Conservation (phyloP, 768 basidiomycete genomes). For the Leccinum disarticulatum region DNA sequence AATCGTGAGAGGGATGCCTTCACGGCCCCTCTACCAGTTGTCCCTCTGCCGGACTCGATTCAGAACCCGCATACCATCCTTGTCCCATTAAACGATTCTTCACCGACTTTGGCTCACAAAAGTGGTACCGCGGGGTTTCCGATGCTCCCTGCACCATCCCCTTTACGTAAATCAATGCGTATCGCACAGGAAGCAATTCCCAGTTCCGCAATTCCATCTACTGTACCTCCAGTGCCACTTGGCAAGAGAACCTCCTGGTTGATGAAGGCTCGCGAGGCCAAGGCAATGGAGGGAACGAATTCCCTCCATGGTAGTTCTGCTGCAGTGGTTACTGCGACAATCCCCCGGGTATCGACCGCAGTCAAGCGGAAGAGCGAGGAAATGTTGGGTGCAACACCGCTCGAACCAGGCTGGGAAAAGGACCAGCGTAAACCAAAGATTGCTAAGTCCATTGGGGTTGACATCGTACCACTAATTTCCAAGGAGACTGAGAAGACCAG, state of each 20-base stretch:
- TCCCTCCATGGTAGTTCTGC: conserved; percentile 27
- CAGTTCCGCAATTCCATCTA: conserved; percentile 34
- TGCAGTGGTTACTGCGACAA: neutral
- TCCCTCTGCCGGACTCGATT: conserved; percentile 12
- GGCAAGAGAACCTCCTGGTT: conserved; percentile 82
- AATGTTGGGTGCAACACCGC: conserved; percentile 27
- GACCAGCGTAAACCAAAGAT: conserved; percentile 50
- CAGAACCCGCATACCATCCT: conserved; percentile 20
- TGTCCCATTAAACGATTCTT: conserved; percentile 38
- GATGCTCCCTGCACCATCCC: conserved; percentile 64
- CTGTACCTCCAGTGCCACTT: conserved; percentile 39
- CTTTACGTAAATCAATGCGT: conserved; percentile 67
- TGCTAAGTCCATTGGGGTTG: conserved; percentile 43
- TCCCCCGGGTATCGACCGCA: conserved; percentile 25
- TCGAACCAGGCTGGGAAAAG: conserved; percentile 30
- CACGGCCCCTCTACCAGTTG: conserved; percentile 24
- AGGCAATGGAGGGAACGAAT: conserved; percentile 54
- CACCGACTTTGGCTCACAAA: conserved; percentile 37
- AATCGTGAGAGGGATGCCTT: conserved; percentile 19
- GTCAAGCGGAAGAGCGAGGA: conserved; percentile 71
- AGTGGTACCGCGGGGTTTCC: conserved; percentile 50
- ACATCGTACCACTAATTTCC: conserved; percentile 27
- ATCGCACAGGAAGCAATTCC: conserved; percentile 45
- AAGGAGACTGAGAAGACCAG: conserved; percentile 9
- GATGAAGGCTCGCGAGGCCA: conserved; percentile 71